Percentiles rank a stretch among this genome's conserved stretches.
Conservation (phyloP, 805 yeast species). For the Martiniozyma abietophila region DNA sequence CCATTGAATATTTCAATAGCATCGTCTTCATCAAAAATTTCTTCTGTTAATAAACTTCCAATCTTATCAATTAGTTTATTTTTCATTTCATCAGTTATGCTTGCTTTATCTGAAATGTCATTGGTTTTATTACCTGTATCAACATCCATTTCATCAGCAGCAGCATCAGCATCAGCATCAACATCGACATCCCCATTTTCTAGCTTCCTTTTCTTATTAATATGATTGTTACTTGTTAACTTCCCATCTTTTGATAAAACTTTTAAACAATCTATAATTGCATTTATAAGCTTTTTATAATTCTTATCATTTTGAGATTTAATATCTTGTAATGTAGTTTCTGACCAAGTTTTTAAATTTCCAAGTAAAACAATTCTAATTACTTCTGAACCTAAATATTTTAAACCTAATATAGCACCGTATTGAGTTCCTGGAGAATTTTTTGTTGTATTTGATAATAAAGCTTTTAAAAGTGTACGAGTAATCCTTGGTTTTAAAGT, state of each 20-base stretch:
- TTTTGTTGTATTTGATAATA: conserved; percentile 58
- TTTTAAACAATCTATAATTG: conserved; percentile 45
- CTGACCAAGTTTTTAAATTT: conserved; percentile 72
- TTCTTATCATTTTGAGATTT: conserved; percentile 15
- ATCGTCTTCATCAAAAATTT: conserved; percentile 38
- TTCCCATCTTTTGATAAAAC: conserved; percentile 33
- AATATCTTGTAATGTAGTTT: conserved; percentile 38
- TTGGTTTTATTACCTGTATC: no score
- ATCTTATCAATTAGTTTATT: conserved; percentile 45
- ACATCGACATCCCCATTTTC: conserved; percentile 27
- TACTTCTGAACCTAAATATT: conserved; percentile 80
- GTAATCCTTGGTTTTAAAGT: conserved; percentile 90
- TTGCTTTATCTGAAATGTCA: no score
- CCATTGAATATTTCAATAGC: conserved; percentile 49
- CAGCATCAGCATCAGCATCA: not conserved
- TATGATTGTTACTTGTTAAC: conserved; percentile 9
- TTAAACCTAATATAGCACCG: conserved; percentile 82
- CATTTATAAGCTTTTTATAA: conserved; percentile 31
- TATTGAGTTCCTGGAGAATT: conserved; percentile 84
- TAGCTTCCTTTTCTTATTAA: conserved; percentile 9
- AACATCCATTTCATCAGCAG: conserved; percentile 19
- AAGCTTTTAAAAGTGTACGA: conserved; percentile 83
- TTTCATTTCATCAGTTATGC: conserved; percentile 16
- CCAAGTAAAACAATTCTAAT: conserved; percentile 77
- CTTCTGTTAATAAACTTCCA: conserved; percentile 49